These are phyloP conservation scores for Myriosclerotinia curreyana DNA, from an alignment of 2,329 filamentous ascomycete species.

Conservation along the genomic window DNA sequence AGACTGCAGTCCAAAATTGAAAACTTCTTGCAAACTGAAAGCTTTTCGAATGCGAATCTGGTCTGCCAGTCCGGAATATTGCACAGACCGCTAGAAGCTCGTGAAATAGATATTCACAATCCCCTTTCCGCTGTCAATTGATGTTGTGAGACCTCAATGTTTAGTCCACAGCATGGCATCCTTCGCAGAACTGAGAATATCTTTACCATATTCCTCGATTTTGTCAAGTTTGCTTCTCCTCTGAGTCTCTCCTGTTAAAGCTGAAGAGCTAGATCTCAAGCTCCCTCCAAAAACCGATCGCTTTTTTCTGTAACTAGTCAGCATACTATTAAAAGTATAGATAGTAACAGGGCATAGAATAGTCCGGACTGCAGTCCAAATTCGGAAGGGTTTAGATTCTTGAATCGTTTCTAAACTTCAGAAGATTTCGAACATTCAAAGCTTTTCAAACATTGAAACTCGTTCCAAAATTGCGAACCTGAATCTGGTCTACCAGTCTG, in stretches of 20 bases:
- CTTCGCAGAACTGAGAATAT: constrained; percentile 2
- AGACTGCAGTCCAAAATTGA: too few species aligned
- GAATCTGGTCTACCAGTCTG: too few species aligned
- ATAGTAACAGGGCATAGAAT: too few species aligned
- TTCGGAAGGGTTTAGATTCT: too few species aligned
- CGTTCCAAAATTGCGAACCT: too few species aligned
- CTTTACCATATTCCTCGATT: constrained; percentile 14
- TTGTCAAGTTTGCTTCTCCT: neutral
- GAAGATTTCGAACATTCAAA: too few species aligned
- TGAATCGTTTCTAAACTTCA: too few species aligned
- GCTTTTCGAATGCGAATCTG: too few species aligned
- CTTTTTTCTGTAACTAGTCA: neutral
- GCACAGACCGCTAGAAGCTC: neutral
- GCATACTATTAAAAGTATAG: neutral
- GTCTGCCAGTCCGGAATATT: too few species aligned
- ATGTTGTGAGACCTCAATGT: neutral
- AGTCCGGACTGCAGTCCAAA: too few species aligned
- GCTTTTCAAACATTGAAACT: too few species aligned
- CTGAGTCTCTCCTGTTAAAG: neutral
- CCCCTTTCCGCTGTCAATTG: accelerated
- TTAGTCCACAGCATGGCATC: constrained; percentile 5
- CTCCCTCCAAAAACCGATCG: neutral
- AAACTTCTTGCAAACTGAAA: too few species aligned
- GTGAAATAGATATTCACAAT: neutral
- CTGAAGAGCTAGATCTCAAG: neutral